Evolutionary conservation across 2,329 filamentous ascomycete genomes (phyloP).

Genomic region (Fusarium ramigenum): DNA sequence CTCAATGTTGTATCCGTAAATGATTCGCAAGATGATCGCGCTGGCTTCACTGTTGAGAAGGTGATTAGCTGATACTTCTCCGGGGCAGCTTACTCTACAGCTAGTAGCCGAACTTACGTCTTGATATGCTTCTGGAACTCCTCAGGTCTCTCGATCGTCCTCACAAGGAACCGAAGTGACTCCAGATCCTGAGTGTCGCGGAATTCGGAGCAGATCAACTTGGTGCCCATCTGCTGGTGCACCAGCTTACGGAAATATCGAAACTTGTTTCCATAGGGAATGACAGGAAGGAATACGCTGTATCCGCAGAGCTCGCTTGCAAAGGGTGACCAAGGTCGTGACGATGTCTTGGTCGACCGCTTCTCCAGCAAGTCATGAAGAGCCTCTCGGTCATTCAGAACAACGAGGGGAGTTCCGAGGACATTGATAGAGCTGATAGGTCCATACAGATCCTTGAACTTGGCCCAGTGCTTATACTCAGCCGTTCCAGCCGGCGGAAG

Average conservation of each 20-base stretch:
- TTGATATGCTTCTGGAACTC: constrained; percentile 39
- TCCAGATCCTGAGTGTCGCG: constrained; percentile 41
- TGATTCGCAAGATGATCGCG: constrained; percentile 42
- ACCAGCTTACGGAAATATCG: constrained; percentile 43
- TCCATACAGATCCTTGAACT: constrained; percentile 52
- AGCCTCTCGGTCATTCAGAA: constrained; percentile 51
- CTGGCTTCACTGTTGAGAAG: constrained; percentile 37
- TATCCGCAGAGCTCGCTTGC: constrained; percentile 40
- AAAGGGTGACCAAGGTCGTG: constrained; percentile 40
- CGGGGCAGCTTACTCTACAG: rapidly evolving
- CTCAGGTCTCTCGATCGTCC: constrained; percentile 34
- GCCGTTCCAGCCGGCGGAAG: constrained; percentile 51
- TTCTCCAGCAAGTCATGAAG: constrained; percentile 51
- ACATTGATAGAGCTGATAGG: constrained; percentile 52
- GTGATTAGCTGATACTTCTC: background rate
- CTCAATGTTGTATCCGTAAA: constrained; percentile 48
- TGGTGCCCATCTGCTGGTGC: constrained; percentile 45
- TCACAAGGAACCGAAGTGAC: constrained; percentile 38
- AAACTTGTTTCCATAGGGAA: constrained; percentile 30
- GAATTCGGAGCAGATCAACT: constrained; percentile 23
- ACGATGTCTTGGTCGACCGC: constrained; percentile 46
- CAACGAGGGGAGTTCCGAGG: constrained; percentile 52
- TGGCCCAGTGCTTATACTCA: constrained; percentile 54
- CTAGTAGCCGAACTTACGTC: constrained; percentile 29
- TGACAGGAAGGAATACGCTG: constrained; percentile 12